phyloP scores from a whole-genome alignment of 176 grass and related monocot species.

The sorghum (Sorghum bicolor) region Sorghum_bicolor_NCBIv3 NC_012870.2:70490001-70490500 shows the following conservation, averaged over 20 bases:
- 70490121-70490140: conserved; percentile 59
- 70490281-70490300: conserved; percentile 81
- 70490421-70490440: conserved; percentile 95
- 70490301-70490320: conserved; percentile 74
- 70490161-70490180: conserved; percentile 92
- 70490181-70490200: conserved; percentile 62
- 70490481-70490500: conserved; percentile 56
- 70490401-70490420: conserved; percentile 27
- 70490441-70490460: conserved; percentile 85
- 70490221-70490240: conserved; percentile 9
- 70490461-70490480: conserved; percentile 79
- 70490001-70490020: conserved; percentile 67
- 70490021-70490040: conserved; percentile 41
- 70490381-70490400: neutral
- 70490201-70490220: conserved; percentile 19
- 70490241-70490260: neutral
- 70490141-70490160: conserved; percentile 61
- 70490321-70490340: conserved; percentile 92
- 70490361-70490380: conserved; percentile 43
- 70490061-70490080: neutral
- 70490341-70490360: conserved; percentile 97
- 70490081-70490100: neutral
- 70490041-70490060: conserved; percentile 1
- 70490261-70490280: neutral
- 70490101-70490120: conserved; percentile 59